Evolutionary conservation across 1,284 basidiomycete genomes (phyloP).

Genomic region (Golubevia pallescens): DNA sequence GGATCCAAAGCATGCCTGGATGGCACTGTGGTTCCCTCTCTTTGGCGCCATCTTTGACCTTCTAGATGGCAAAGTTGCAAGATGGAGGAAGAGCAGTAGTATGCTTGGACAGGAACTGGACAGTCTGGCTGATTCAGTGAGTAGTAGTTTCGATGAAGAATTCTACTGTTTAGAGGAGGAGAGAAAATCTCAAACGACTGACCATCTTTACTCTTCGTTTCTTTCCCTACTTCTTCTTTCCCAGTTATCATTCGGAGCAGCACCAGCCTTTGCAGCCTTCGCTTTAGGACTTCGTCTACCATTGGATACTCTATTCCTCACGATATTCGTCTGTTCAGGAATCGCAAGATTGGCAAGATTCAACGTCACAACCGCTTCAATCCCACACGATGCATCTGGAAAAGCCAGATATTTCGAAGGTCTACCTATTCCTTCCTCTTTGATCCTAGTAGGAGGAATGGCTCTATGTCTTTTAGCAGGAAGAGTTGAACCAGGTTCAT

Average conservation of each 20-base stretch:
- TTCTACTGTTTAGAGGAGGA: no score
- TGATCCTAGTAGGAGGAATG: slow-evolving; percentile 80
- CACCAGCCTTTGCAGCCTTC: slow-evolving; percentile 90
- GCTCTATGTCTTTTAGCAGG: slow-evolving; percentile 83
- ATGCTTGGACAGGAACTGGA: slow-evolving; percentile 99
- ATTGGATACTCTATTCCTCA: slow-evolving; percentile 84
- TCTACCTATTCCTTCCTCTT: slow-evolving; percentile 90
- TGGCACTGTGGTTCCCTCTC: slow-evolving; percentile 84
- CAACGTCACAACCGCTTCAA: slow-evolving; percentile 94
- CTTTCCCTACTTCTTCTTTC: background rate
- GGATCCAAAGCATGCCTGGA: slow-evolving; percentile 72
- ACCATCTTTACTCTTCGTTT: background rate
- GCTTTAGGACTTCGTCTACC: slow-evolving; percentile 86
- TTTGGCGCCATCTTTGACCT: slow-evolving; percentile 98
- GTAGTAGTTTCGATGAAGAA: no score
- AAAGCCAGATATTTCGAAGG: slow-evolving; percentile 97
- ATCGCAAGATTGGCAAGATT: slow-evolving; percentile 94
- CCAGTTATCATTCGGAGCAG: slow-evolving; percentile 97
- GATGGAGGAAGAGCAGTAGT: slow-evolving; percentile 92
- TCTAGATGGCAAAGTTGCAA: slow-evolving; percentile 94
- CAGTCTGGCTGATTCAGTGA: slow-evolving; percentile 89
- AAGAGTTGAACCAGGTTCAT: slow-evolving; percentile 33
- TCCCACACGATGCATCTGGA: slow-evolving; percentile 85
- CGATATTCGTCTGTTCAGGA: slow-evolving; percentile 92
- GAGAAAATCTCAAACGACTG: no score